Conservation (phyloP, 2,329 filamentous ascomycete genomes). For the Sphaceloma murrayae region DNA sequence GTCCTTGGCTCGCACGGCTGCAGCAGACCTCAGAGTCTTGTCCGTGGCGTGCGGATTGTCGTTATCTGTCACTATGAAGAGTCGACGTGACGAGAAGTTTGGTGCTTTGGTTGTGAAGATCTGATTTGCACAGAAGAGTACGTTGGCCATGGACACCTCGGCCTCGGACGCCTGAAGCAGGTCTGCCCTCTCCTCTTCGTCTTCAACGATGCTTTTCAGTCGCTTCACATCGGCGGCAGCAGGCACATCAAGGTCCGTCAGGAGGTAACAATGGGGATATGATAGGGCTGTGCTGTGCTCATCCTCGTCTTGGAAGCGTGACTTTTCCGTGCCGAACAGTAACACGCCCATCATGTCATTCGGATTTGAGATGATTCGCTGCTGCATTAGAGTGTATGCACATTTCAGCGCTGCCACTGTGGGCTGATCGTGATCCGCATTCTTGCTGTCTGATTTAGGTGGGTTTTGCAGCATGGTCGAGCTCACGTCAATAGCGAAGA, state of each 20-base stretch:
- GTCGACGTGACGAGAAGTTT: constrained; percentile 80
- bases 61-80: constrained; percentile 96
- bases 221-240: constrained; percentile 77
- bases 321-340: constrained; percentile 79
- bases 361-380: constrained; percentile 93
- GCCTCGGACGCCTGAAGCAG: constrained; percentile 62
- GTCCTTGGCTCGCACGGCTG: constrained; percentile 83
- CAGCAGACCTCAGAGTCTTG: constrained; percentile 63
- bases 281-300: constrained; percentile 48
- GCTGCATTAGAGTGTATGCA: constrained; percentile 91
- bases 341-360: constrained; percentile 96
- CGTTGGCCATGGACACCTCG: constrained; percentile 69
- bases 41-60: constrained; percentile 71
- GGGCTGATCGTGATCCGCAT: constrained; percentile 67
- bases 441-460: constrained; percentile 57
- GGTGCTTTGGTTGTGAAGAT: constrained; percentile 91
- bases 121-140: constrained; percentile 91
- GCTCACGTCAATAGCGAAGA: constrained; percentile 90
- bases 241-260: constrained; percentile 79
- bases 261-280: constrained; percentile 87
- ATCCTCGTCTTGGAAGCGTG: constrained; percentile 63
- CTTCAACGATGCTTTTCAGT: constrained; percentile 65
- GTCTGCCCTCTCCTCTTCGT: constrained; percentile 61
- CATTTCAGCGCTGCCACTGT: constrained; percentile 81
- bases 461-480: constrained; percentile 70